These are phyloP conservation scores for Neocallimastix lanati DNA, from an alignment of 192 early-diverging fungal genomes.

Conservation along the genomic window DNA sequence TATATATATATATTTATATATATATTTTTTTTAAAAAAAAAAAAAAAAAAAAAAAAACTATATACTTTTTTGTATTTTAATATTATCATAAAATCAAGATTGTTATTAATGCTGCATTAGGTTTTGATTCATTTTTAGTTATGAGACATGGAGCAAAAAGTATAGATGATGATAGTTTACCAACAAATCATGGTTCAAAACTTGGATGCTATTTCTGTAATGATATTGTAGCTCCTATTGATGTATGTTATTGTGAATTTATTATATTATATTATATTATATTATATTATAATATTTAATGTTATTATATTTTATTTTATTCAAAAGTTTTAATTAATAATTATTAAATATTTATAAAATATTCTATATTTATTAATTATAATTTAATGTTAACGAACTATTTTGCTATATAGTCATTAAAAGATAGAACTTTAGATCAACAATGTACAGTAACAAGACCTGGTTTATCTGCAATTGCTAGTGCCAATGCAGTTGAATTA, in stretches of 20 bases:
- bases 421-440: conserved; percentile 86
- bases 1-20: no score
- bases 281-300: not conserved
- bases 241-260: conserved; percentile 30
- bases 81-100: no score
- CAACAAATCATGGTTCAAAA: conserved; percentile 1
- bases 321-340: no score
- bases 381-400: no score
- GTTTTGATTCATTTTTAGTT: conserved; percentile 88
- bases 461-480: conserved; percentile 76
- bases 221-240: conserved; percentile 89
- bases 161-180: not conserved
- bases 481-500: conserved; percentile 76
- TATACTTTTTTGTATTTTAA: no score
- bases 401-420: conserved; percentile 71
- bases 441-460: conserved; percentile 97
- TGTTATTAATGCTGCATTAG: conserved; percentile 84
- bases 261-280: not conserved
- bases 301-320: not conserved
- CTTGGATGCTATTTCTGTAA: conserved; percentile 98
- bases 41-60: no score
- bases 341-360: no score
- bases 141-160: conserved; percentile 74
- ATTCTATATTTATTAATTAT: no score
- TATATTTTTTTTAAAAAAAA: no score